phyloP scores from a whole-genome alignment of 345 rosid species.

The Adansonia digitata region DNA sequence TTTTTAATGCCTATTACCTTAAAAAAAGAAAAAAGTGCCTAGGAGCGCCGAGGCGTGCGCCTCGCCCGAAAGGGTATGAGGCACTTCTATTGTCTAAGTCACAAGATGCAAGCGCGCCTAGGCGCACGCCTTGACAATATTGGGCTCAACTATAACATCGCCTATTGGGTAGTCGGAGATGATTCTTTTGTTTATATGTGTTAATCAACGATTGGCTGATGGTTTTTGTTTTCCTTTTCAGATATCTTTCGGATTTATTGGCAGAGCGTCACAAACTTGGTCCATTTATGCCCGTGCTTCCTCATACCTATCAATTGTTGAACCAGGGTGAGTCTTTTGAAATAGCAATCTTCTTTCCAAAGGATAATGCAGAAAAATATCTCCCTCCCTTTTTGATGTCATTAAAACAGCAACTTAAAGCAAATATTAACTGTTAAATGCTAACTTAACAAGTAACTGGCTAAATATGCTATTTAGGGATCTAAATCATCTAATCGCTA shows the following conservation, averaged over 20 bases:
- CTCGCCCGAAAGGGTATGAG: too few species aligned
- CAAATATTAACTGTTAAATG: not conserved
- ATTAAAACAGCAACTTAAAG: not conserved
- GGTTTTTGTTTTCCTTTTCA: constrained; percentile 18
- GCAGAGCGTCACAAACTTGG: constrained; percentile 70
- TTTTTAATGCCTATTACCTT: too few species aligned
- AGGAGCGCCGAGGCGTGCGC: too few species aligned
- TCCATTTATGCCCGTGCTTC: constrained; percentile 71
- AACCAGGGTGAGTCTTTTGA: constrained; percentile 60
- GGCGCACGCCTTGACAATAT: too few species aligned
- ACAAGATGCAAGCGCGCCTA: too few species aligned
- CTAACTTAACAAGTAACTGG: not conserved
- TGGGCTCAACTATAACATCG: not conserved
- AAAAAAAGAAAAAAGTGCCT: too few species aligned
- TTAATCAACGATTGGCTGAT: constrained; percentile 14
- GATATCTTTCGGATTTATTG: constrained; percentile 71
- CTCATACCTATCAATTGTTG: constrained; percentile 51
- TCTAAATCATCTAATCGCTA: too few species aligned
- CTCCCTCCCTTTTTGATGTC: not conserved
- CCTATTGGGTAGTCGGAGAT: not conserved
- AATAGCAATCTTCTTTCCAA: not conserved
- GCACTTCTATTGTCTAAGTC: too few species aligned
- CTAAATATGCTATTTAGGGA: not conserved
- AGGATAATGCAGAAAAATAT: not conserved
- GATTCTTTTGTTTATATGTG: not conserved